Conservation (phyloP, 805 yeast genomes). For the Monosporozyma aquatica region DNA sequence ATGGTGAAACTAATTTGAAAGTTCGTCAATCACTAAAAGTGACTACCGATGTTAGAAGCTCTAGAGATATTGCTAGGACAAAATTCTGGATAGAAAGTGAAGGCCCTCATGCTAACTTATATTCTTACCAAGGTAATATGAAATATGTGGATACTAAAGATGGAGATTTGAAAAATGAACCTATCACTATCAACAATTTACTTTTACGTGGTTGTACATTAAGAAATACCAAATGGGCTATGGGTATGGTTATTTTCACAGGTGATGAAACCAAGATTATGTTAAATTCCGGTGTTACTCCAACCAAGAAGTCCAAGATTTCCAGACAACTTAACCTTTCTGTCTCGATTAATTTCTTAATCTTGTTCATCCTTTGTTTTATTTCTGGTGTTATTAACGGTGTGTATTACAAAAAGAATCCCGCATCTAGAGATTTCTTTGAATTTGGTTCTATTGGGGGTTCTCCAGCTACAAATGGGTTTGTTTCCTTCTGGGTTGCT, state of each 20-base stretch:
- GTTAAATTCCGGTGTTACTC: slow-evolving; percentile 73
- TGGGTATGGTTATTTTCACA: slow-evolving; percentile 68
- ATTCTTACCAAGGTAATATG: slow-evolving; percentile 66
- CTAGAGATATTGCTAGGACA: slow-evolving; percentile 41
- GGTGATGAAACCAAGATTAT: slow-evolving; percentile 75
- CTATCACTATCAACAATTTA: slow-evolving; percentile 60
- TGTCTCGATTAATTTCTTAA: slow-evolving; percentile 54
- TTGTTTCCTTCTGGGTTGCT: slow-evolving; percentile 66
- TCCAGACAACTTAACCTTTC: slow-evolving; percentile 64
- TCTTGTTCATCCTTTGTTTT: slow-evolving; percentile 60
- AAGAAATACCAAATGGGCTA: slow-evolving; percentile 76
- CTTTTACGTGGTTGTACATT: slow-evolving; percentile 68
- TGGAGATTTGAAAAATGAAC: slow-evolving; percentile 38
- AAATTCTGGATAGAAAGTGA: slow-evolving; percentile 70
- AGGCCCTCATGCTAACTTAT: slow-evolving; percentile 74
- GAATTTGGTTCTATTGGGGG: slow-evolving; percentile 67
- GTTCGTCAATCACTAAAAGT: slow-evolving; percentile 65
- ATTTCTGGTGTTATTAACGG: slow-evolving; percentile 67
- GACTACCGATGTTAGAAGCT: slow-evolving; percentile 40
- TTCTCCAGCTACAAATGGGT: slow-evolving; percentile 56
- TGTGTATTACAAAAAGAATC: slow-evolving; percentile 40
- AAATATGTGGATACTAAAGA: slow-evolving; percentile 36
- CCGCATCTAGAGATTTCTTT: slow-evolving; percentile 49
- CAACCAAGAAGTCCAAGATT: slow-evolving; percentile 66
- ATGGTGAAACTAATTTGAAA: slow-evolving; percentile 73